Conservation (phyloP, 331 rosid species). For the Telfairia occidentalis region DNA sequence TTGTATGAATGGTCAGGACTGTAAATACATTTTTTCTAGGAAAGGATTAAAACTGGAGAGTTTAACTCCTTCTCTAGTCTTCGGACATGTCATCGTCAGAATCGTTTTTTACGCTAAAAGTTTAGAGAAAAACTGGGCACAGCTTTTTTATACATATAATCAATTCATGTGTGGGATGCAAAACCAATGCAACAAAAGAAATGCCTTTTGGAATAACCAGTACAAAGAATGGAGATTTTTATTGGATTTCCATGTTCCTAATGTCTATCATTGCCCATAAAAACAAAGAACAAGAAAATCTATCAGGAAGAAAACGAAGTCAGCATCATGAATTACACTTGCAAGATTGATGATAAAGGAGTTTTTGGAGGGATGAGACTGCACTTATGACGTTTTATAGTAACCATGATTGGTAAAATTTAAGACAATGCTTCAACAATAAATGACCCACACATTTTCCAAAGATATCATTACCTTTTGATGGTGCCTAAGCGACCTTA, state of each 20-base stretch:
- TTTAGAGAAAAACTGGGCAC: not conserved
- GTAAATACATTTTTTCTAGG: not conserved
- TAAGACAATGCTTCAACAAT: not conserved
- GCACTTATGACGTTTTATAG: not conserved
- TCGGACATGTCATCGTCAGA: too few species aligned
- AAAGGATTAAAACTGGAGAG: not conserved
- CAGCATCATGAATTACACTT: not conserved
- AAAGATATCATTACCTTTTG: conserved; percentile 36
- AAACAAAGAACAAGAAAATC: not conserved
- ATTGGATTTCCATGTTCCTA: not conserved
- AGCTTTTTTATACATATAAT: not conserved
- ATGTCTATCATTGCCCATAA: not conserved
- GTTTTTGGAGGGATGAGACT: not conserved
- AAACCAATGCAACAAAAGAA: not conserved
- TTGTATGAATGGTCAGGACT: not conserved
- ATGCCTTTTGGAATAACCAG: not conserved
- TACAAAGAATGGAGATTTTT: not conserved
- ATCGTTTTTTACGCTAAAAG: not conserved
- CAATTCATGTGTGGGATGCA: not conserved
- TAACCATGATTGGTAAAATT: not conserved
- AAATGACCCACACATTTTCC: conserved; percentile 15
- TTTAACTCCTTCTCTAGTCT: not conserved
- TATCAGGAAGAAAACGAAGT: not conserved
- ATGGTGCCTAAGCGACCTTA: conserved; percentile 57
- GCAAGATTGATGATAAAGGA: not conserved